Base-by-base conservation (phyloP, 2,329 filamentous ascomycete species). In the Sporothrix sp. region DNA sequence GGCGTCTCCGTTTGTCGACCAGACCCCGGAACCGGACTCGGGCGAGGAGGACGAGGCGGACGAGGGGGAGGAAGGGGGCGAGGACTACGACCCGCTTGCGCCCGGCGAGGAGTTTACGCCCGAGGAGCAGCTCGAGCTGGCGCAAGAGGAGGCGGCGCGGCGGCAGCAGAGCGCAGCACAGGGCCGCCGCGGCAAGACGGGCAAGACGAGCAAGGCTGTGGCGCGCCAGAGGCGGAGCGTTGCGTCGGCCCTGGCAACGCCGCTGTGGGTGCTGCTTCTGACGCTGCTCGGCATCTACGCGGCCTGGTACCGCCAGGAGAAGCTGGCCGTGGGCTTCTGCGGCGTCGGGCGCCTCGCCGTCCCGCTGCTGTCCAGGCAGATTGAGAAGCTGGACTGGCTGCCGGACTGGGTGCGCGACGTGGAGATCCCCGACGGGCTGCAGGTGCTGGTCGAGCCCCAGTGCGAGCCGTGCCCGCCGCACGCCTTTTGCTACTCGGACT, bases 301-400 rank as follows among this genome's bases (percentile, higher is more conserved):
- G 27, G 79, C 79, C 8, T 93, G 90, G 78, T 98, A 90, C 71
- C 77, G 91, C 44, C 87, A 95, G 63, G 93, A 98, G 67, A 97
- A 97, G 73, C 72, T 95, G n/a, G 85, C 87, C 14, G 87, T 97
- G 18, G 93, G 94, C 30, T 98, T 95, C 63, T 98, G 93, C 63
- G 89, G 90, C 11, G 78, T 95, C 48, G 93, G 85, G 21, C 79
- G 82, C 48, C 72, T 79, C 43, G 78, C 74, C 2, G 71, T 68
- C 28, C 62, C 71, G 56, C 62, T 80, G 27, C 63, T 68, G 7
- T 59, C 63, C 2, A 62, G 65, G 7, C 50, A 52, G 45, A 32
- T 53, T 3, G 53, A 51, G 23, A 30, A 64, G 79, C 16, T 74
- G 75, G 10, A 62, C 65, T 68, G 88, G 9, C 73, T 86, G 39